Conservation (phyloP, 2,329 filamentous ascomycete genomes). For the Ophiocordyceps sinensis region DNA sequence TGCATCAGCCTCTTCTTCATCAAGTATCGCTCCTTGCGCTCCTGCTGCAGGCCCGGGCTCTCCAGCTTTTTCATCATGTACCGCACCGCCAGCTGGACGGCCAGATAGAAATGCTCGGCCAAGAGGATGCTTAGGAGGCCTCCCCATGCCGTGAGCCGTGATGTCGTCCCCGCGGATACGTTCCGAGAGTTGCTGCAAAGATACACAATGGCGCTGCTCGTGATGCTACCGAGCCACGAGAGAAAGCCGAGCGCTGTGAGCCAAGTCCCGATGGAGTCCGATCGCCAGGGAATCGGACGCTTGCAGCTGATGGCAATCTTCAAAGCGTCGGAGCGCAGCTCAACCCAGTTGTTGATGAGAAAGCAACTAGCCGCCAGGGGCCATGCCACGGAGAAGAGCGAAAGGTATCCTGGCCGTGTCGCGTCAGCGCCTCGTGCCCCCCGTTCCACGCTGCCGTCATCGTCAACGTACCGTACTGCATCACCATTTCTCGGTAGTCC, state of each 20-base stretch:
- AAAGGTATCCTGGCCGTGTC: constrained; percentile 54
- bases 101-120: constrained; percentile 81
- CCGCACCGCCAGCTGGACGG: constrained; percentile 57
- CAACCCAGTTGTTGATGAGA: constrained; percentile 90
- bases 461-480: constrained; percentile 48
- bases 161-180: constrained; percentile 50
- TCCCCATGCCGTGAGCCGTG: constrained; percentile 63
- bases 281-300: constrained; percentile 75
- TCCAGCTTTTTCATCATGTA: constrained; percentile 67
- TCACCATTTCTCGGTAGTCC: constrained; percentile 87
- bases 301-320: constrained; percentile 88
- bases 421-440: constrained; percentile 5
- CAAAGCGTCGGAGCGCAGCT: constrained; percentile 81
- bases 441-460: neutral
- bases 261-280: constrained; percentile 92
- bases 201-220: constrained; percentile 75
- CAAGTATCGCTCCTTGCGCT: constrained; percentile 65
- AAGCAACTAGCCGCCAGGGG: constrained; percentile 83
- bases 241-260: constrained; percentile 73
- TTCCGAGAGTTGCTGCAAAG: constrained; percentile 63
- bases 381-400: constrained; percentile 88
- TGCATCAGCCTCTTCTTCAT: constrained; percentile 69
- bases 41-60: constrained; percentile 72
- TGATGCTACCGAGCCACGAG: constrained; percentile 86
- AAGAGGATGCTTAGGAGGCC: constrained; percentile 71